Conservation (phyloP, 2,329 filamentous ascomycete species). For the Hymenoscyphus infarciens region DNA sequence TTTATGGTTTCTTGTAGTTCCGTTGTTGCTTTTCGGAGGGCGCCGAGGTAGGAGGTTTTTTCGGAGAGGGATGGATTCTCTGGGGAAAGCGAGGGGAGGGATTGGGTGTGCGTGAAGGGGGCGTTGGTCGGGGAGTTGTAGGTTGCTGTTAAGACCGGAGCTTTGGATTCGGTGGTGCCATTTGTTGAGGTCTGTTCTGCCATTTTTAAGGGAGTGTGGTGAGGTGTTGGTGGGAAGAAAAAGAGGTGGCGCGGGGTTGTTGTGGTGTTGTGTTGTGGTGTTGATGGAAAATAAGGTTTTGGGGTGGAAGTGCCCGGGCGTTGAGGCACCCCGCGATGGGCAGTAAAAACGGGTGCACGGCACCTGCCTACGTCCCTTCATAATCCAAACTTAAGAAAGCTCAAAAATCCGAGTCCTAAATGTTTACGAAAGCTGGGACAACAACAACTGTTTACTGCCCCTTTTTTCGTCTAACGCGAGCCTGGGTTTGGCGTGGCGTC, state of each 20-base stretch:
- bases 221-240: neutral
- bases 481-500: neutral
- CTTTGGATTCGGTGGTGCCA: neutral
- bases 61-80: conserved; percentile 41
- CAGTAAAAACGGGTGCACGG: too few species aligned
- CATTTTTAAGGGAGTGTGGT: conserved; percentile 6
- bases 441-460: too few species aligned
- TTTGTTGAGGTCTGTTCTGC: conserved; percentile 1
- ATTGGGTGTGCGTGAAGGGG: conserved; percentile 43
- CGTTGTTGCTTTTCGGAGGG: conserved; percentile 54
- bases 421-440: too few species aligned
- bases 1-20: conserved; percentile 66
- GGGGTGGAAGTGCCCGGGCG: neutral
- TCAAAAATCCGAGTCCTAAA: too few species aligned
- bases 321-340: too few species aligned
- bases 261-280: too few species aligned
- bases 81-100: conserved; percentile 37
- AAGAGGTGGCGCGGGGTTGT: neutral
- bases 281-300: too few species aligned
- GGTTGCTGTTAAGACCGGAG: conserved; percentile 36
- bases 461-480: neutral
- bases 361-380: too few species aligned
- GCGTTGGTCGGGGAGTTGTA: conserved; percentile 52
- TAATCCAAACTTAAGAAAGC: too few species aligned
- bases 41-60: conserved; percentile 57